A percentile compares a stretch with the other conserved stretches of the same genome.
Evolutionary conservation across 208 protist genomes (phyloP).

Genomic region (Wallacemonas sp.): DNA sequence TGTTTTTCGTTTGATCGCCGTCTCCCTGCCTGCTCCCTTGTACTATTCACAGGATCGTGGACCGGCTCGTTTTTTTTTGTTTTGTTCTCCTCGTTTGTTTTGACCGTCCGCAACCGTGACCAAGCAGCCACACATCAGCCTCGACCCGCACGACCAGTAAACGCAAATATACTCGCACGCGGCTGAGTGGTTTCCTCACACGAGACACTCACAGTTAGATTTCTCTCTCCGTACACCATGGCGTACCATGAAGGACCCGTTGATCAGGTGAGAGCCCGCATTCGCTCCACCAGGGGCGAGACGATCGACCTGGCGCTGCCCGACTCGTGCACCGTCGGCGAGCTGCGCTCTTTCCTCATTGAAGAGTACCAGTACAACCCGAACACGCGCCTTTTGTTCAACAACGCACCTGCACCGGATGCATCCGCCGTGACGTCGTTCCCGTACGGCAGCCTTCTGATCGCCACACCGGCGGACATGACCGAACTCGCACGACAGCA

Average conservation of each 20-base stretch:
- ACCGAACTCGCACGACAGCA: background rate
- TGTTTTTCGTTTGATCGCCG: no score
- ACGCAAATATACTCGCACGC: no score
- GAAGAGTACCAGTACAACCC: slow-evolving; percentile 67
- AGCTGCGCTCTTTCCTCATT: slow-evolving; percentile 66
- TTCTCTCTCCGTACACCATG: slow-evolving; percentile 31
- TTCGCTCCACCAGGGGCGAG: slow-evolving; percentile 66
- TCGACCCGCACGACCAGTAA: no score
- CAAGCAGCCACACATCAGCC: no score
- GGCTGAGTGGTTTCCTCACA: no score
- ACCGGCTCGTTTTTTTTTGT: no score
- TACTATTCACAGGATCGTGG: no score
- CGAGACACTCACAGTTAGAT: no score
- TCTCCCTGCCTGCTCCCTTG: no score
- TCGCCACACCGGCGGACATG: slow-evolving; percentile 36
- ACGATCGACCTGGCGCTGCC: slow-evolving; percentile 72
- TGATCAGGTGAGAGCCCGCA: slow-evolving; percentile 48
- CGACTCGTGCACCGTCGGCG: slow-evolving; percentile 47
- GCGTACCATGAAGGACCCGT: slow-evolving; percentile 32
- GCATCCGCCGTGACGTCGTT: slow-evolving; percentile 47
- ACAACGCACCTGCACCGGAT: slow-evolving; percentile 25
- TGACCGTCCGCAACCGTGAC: no score
- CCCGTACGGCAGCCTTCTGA: slow-evolving; percentile 69
- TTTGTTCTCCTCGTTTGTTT: no score
- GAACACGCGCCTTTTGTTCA: slow-evolving; percentile 50